Evolutionary conservation across 129 eudicot genomes (phyloP).

Genomic region (Tagetes patula): DNA sequence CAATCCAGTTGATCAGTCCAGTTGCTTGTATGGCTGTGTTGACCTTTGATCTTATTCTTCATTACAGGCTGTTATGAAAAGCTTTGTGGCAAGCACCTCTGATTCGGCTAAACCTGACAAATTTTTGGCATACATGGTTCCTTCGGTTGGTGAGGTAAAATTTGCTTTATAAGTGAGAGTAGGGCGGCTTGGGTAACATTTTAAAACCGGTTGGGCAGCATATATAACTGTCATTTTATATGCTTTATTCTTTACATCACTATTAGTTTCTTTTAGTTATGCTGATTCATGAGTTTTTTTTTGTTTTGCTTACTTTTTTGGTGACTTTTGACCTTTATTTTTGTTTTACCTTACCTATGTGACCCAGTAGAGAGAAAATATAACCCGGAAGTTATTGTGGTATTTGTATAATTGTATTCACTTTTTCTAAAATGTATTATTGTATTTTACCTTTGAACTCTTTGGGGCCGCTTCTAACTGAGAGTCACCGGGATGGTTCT

Average conservation of each 20-base stretch:
- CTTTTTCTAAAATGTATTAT: not conserved
- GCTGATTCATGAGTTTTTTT: not conserved
- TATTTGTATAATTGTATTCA: not conserved
- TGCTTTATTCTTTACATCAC: not conserved
- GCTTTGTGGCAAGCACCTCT: conserved; percentile 58
- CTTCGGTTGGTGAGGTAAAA: conserved; percentile 77
- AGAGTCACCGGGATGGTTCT: conserved; percentile 1
- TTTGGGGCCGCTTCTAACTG: conserved; percentile 4
- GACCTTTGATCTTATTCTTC: conserved; percentile 19
- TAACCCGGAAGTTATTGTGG: not conserved
- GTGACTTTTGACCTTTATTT: not conserved
- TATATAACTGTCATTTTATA: not conserved
- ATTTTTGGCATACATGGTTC: conserved; percentile 90
- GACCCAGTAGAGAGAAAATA: not conserved
- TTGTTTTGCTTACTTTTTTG: not conserved
- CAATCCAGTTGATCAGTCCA: not conserved
- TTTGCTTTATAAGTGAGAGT: not conserved
- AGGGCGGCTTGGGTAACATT: not conserved
- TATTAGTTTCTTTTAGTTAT: not conserved
- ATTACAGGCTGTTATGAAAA: conserved; percentile 94
- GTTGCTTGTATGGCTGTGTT: conserved; percentile 1
- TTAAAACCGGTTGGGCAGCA: not conserved
- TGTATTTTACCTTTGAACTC: not conserved
- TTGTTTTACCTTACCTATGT: not conserved
- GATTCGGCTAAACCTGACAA: conserved; percentile 63